A percentile compares a stretch with the other conserved stretches of the same genome.
Conservation (phyloP, 768 basidiomycete species). For the Mycena vulgaris region DNA sequence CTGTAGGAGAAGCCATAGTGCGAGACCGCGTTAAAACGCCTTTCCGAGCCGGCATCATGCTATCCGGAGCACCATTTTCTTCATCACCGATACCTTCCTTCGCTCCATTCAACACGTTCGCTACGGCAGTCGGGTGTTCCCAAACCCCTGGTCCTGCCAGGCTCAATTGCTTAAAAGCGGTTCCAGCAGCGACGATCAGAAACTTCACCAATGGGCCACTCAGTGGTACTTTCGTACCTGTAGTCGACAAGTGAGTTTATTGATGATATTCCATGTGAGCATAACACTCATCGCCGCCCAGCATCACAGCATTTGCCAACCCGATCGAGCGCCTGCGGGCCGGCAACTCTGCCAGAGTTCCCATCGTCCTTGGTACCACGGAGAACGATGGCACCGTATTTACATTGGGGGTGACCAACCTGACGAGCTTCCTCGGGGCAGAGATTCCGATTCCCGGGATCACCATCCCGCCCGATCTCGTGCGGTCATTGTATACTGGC, state of each 20-base stretch:
- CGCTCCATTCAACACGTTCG: conserved; percentile 22
- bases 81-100: conserved; percentile 6
- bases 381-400: conserved; percentile 37
- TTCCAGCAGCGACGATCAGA: conserved; percentile 39
- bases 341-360: conserved; percentile 29
- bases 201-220: conserved; percentile 37
- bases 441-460: not conserved
- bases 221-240: conserved; percentile 13
- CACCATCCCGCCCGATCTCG: conserved; percentile 9
- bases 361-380: conserved; percentile 35
- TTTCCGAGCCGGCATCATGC: conserved; percentile 14
- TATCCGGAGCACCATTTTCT: conserved; percentile 20
- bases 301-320: conserved; percentile 25
- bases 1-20: conserved; percentile 17
- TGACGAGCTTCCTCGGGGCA: conserved; percentile 27
- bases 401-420: conserved; percentile 30
- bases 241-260: conserved; percentile 26
- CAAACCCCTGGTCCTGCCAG: conserved; percentile 39
- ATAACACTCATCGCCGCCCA: not conserved
- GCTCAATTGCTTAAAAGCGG: conserved; percentile 39
- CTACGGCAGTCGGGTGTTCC: conserved; percentile 32
- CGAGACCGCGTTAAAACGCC: conserved; percentile 9
- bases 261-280: not conserved
- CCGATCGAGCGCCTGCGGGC: conserved; percentile 33
- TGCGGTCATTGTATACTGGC: conserved; percentile 35